Base-by-base conservation (phyloP, 768 basidiomycete species). In the Phanerochaete carnosa region DNA sequence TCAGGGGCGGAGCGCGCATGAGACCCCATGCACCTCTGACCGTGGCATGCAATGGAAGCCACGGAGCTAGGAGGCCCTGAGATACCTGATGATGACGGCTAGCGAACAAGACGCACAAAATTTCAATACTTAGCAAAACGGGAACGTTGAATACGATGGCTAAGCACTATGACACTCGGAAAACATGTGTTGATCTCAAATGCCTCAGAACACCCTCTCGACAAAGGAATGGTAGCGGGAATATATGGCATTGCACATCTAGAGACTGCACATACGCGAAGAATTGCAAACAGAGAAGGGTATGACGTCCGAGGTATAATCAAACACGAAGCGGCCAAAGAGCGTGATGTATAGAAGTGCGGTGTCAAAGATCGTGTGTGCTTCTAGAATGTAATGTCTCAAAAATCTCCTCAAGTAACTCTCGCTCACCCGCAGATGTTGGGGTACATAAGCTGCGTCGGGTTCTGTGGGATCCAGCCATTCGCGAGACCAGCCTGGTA, bases 381-480 rank as follows among this genome's bases (percentile, higher is more conserved):
- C 33, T n/a, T 43, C 8, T 43, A 33, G 29, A 22, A 26, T 39
- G 37, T 26, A 16, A 22, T 43, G 54, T 57, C 5, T 32, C 54
- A 28, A 12, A 9, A 13, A 16, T 26, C 39, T 28, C n/a, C 29
- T 52, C 30, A 19, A 7, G 19, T 12, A 8, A 19, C 39, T 6
- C 16, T 28, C 29, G 29, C 35, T 67, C 65, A 82, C 28, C 70
- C 72, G 63, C 90, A 95, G 57, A 89, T 88, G 64, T 76, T 80
- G 16, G 86, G 88, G 73, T 83, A 92, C 66, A 75, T 66, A 55
- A 76, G 71, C 39, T 80, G 39, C 9, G 79, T 78, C 1, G 85
- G 82, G 70, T 80, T 71, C 62, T 79, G 71, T 9, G 94, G 94
- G 69, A 96, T 95, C 92, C 91, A 95, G 23, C 94, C 94, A 62